Conservation (phyloP, 2,329 filamentous ascomycete genomes). For the Biscogniauxia marginata region DNA sequence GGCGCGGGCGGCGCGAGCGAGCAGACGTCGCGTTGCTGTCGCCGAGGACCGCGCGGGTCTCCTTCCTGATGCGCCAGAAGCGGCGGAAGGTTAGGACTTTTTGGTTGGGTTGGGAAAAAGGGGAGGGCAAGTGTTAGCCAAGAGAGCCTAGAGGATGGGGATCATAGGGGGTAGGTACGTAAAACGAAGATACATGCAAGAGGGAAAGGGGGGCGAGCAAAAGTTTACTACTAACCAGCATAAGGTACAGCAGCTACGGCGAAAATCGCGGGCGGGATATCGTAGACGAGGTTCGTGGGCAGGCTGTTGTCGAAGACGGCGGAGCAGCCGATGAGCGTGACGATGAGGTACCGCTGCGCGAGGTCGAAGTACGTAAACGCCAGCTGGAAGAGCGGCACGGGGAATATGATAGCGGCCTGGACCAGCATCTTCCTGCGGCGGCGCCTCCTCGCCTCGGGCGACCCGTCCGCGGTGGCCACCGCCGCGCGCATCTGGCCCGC, state of each 20-base stretch:
- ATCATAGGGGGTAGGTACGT: not conserved
- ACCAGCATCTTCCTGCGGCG: conserved; percentile 41
- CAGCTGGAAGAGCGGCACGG: conserved; percentile 49
- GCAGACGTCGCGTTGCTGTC: conserved; percentile 40
- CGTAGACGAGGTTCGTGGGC: conserved; percentile 48
- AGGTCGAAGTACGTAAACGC: conserved; percentile 48
- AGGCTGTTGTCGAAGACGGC: conserved; percentile 44
- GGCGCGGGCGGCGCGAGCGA: conserved; percentile 46
- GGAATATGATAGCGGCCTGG: conserved; percentile 56
- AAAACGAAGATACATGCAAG: not conserved
- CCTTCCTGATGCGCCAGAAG: conserved; percentile 30
- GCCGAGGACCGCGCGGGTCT: conserved; percentile 39
- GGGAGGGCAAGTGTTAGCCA: not conserved
- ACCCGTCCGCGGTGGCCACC: too few species aligned
- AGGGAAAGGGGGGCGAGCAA: not conserved
- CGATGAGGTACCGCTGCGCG: conserved; percentile 48
- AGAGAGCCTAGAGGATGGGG: too few species aligned
- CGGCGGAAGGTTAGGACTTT: not conserved
- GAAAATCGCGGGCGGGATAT: conserved; percentile 45
- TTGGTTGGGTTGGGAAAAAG: not conserved
- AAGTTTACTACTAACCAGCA: conserved; percentile 42
- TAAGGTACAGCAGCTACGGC: conserved; percentile 45
- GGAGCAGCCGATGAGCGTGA: conserved; percentile 49
- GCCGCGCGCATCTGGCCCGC: conserved; percentile 42
- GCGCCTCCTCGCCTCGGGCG: conserved; percentile 40